phyloP scores from a whole-genome alignment of 495 filamentous ascomycete genomes.

The Neurospora sp. region DNA sequence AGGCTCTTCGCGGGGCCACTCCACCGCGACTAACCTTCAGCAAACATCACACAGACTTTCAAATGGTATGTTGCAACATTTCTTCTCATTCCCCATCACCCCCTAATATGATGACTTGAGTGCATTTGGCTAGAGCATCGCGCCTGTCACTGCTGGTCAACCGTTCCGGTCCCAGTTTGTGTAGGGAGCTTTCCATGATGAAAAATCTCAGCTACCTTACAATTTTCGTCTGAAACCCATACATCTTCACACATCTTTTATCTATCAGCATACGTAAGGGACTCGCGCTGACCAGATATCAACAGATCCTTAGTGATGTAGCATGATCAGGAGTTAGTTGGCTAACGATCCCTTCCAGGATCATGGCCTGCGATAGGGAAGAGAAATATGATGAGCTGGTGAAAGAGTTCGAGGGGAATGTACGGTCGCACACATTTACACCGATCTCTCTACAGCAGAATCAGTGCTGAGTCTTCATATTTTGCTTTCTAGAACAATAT shows the following conservation, averaged over 20 bases:
- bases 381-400: slow-evolving; percentile 70
- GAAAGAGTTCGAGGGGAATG: slow-evolving; percentile 66
- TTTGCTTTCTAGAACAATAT: slow-evolving; percentile 50
- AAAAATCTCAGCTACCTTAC: slow-evolving; percentile 95
- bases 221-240: slow-evolving; percentile 67
- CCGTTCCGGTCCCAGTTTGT: slow-evolving; percentile 29
- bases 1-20: not conserved
- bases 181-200: slow-evolving; percentile 69
- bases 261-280: slow-evolving; percentile 5
- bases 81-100: slow-evolving; percentile 5
- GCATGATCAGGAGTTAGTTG: slow-evolving; percentile 2
- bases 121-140: slow-evolving; percentile 99
- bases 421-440: slow-evolving; percentile 30
- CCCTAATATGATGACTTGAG: slow-evolving; percentile 89
- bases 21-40: slow-evolving; percentile 2
- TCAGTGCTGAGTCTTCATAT: slow-evolving; percentile 46
- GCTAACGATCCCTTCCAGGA: slow-evolving; percentile 40
- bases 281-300: slow-evolving; percentile 11
- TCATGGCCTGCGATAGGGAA: slow-evolving; percentile 87
- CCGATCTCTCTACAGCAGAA: slow-evolving; percentile 20
- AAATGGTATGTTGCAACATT: slow-evolving; percentile 10
- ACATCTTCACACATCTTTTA: slow-evolving; percentile 2
- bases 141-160: slow-evolving; percentile 27
- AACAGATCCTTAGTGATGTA: slow-evolving; percentile 1
- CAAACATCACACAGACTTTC: slow-evolving; percentile 13